phyloP scores from a whole-genome alignment of 2,329 filamentous ascomycete species.

The Aspergillus phoenicis region DNA sequence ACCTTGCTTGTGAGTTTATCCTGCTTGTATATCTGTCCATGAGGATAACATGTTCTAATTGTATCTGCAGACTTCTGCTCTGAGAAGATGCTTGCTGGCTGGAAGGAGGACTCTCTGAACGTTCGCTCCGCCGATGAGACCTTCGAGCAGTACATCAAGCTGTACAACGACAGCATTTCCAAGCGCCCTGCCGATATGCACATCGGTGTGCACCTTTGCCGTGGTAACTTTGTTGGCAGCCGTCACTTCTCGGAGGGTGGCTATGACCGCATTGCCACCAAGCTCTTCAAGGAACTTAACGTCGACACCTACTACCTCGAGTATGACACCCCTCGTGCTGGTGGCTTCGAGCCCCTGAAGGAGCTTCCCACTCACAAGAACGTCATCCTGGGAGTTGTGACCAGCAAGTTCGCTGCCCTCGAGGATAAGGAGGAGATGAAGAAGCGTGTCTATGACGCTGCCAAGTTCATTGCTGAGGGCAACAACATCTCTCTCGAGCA shows the following conservation, averaged over 20 bases:
- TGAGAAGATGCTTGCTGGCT: slow-evolving; percentile 69
- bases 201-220: slow-evolving; percentile 75
- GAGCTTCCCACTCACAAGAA: slow-evolving; percentile 63
- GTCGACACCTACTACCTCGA: slow-evolving; percentile 71
- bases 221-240: slow-evolving; percentile 65
- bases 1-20: slow-evolving; percentile 65
- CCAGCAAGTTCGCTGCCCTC: slow-evolving; percentile 63
- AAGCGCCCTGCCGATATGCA: slow-evolving; percentile 70
- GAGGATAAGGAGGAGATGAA: slow-evolving; percentile 68
- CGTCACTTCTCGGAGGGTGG: slow-evolving; percentile 68
- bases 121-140: slow-evolving; percentile 69
- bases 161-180: slow-evolving; percentile 73
- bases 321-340: slow-evolving; percentile 67
- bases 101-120: slow-evolving; percentile 69
- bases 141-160: slow-evolving; percentile 72
- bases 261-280: slow-evolving; percentile 68
- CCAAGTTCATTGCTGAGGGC: slow-evolving; percentile 70
- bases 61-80: slow-evolving; percentile 67
- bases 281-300: slow-evolving; percentile 65
- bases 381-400: slow-evolving; percentile 66
- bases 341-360: slow-evolving; percentile 67
- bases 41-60: not conserved
- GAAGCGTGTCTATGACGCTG: slow-evolving; percentile 60
- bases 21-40: not conserved
- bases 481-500: slow-evolving; percentile 65